Conservation (phyloP, 306 rosid genomes). For the Calophaca sinica region DNA sequence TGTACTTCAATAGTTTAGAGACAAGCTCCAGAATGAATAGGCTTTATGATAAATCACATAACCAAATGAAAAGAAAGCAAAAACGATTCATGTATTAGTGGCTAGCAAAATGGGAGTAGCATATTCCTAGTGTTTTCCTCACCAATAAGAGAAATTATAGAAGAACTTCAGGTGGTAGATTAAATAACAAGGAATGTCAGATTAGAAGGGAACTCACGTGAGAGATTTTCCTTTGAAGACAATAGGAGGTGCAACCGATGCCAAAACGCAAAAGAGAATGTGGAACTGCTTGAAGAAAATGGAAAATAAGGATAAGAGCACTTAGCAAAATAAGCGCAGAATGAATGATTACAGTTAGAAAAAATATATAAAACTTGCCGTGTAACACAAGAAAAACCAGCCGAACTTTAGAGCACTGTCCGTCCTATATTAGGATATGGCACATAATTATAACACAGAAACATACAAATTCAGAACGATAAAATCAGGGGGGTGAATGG, state of each 20-base stretch:
- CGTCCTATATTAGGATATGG: conserved; percentile 61
- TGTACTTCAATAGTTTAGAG: neutral
- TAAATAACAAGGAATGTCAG: conserved; percentile 27
- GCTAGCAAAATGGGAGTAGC: neutral
- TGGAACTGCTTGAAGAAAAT: conserved; percentile 67
- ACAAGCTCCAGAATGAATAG: neutral
- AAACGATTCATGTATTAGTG: neutral
- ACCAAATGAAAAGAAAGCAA: neutral
- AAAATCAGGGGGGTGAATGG: neutral
- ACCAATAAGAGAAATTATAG: neutral
- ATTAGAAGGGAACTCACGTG: conserved; percentile 66
- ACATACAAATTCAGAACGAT: neutral
- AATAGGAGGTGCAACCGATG: conserved; percentile 90
- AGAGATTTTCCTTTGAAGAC: conserved; percentile 79
- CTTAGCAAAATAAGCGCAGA: conserved; percentile 21
- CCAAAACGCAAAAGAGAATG: conserved; percentile 70
- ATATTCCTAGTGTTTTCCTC: no score
- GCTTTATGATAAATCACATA: neutral
- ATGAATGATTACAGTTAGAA: conserved; percentile 28
- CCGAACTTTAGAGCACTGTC: conserved; percentile 94
- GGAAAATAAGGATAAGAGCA: conserved; percentile 32
- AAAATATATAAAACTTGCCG: conserved; percentile 53
- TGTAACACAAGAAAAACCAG: conserved; percentile 78
- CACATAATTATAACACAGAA: conserved; percentile 36
- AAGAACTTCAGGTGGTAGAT: conserved; percentile 11